Evolutionary conservation across 2,329 filamentous ascomycete genomes (phyloP).

Genomic region (Salinomyces thailandicus): DNA sequence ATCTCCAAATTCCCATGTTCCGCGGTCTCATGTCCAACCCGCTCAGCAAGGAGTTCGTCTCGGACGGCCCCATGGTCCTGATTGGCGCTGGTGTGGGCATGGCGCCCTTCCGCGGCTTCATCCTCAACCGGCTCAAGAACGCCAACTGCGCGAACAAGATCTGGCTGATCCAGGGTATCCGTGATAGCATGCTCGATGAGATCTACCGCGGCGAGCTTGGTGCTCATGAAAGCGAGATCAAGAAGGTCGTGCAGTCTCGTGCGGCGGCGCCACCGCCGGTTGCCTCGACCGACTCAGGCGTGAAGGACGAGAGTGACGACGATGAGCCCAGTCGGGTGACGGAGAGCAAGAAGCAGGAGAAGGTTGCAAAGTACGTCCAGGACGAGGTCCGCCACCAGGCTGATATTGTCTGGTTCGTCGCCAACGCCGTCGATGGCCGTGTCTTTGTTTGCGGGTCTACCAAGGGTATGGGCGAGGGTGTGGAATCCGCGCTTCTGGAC

Average conservation of each 20-base stretch:
- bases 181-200: slow-evolving; percentile 90
- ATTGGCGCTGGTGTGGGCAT: slow-evolving; percentile 95
- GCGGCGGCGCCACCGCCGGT: slow-evolving; percentile 19
- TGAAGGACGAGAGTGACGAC: slow-evolving; percentile 31
- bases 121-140: slow-evolving; percentile 83
- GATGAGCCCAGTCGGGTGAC: slow-evolving; percentile 41
- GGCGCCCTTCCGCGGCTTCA: slow-evolving; percentile 94
- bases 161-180: slow-evolving; percentile 87
- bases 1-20: slow-evolving; percentile 89
- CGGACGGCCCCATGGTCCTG: slow-evolving; percentile 92
- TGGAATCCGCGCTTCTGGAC: slow-evolving; percentile 75
- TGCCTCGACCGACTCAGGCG: slow-evolving; percentile 18
- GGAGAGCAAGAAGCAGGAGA: slow-evolving; percentile 49
- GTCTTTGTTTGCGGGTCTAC: slow-evolving; percentile 94
- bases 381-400: slow-evolving; percentile 87
- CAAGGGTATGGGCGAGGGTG: slow-evolving; percentile 95
- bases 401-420: slow-evolving; percentile 96
- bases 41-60: slow-evolving; percentile 78
- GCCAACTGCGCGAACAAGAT: slow-evolving; percentile 97
- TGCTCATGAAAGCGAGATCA: slow-evolving; percentile 59
- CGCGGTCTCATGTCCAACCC: slow-evolving; percentile 97
- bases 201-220: slow-evolving; percentile 96
- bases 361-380: slow-evolving; percentile 84
- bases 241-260: slow-evolving; percentile 41
- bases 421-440: slow-evolving; percentile 89